A percentile compares a stretch with the other conserved stretches of the same genome.
Evolutionary conservation across 345 rosid genomes (phyloP).

Genomic region (Lepidium aucheri): DNA sequence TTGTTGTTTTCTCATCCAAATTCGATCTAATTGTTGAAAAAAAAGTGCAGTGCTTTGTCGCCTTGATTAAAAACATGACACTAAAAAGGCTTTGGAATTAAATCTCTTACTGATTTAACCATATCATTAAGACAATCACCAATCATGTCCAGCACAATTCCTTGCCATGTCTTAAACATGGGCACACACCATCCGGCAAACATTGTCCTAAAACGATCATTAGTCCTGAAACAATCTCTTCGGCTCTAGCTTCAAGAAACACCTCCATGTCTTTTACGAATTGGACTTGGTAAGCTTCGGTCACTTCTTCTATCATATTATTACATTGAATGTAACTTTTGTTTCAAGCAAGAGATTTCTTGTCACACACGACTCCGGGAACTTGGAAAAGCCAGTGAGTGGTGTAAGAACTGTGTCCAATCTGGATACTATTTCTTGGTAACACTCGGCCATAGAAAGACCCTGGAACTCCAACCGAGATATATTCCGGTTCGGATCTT

Average conservation of each 20-base stretch:
- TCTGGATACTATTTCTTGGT: slow-evolving; percentile 6
- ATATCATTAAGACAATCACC: not conserved
- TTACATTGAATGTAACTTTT: not conserved
- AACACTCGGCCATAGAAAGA: slow-evolving; percentile 21
- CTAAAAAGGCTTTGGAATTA: not conserved
- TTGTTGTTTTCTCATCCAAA: no score
- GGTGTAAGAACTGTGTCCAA: not conserved
- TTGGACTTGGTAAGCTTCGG: not conserved
- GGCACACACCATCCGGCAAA: not conserved
- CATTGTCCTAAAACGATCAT: not conserved
- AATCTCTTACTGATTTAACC: not conserved
- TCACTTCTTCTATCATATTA: not conserved
- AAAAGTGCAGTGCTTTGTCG: no score
- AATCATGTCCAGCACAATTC: not conserved
- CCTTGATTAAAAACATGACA: no score
- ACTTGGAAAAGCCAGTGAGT: not conserved
- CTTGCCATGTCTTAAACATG: not conserved
- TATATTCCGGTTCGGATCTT: not conserved
- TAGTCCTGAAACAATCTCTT: not conserved
- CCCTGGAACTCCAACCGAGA: slow-evolving; percentile 26
- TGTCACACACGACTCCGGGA: not conserved
- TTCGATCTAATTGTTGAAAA: no score
- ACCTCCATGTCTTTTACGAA: slow-evolving; percentile 6
- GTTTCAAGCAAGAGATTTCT: not conserved
- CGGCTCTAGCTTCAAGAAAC: not conserved